Percentiles rank a stretch among this genome's conserved stretches.
Conservation (phyloP, 169 alveolate genomes). For the Miamiensis avidus region DNA sequence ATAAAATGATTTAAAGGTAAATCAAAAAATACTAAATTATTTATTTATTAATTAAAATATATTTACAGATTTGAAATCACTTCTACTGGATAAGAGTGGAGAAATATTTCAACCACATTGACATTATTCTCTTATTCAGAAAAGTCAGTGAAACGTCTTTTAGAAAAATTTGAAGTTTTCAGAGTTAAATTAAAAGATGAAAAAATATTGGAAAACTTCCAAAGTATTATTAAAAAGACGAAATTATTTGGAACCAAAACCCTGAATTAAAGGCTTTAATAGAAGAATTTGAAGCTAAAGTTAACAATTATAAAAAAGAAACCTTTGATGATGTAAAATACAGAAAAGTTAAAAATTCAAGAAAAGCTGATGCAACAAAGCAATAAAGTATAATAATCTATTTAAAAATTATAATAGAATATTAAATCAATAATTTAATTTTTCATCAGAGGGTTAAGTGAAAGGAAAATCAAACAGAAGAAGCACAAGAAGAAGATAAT, state of each 20-base stretch:
- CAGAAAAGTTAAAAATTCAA: slow-evolving; percentile 11
- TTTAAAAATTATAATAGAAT: too few species aligned
- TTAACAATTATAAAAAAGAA: slow-evolving; percentile 12
- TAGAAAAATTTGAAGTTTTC: slow-evolving; percentile 14
- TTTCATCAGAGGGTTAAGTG: too few species aligned
- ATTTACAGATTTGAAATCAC: background rate
- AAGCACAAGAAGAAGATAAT: too few species aligned
- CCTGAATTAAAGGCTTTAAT: slow-evolving; percentile 2
- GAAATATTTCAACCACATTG: slow-evolving; percentile 4
- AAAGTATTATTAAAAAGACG: slow-evolving; percentile 1
- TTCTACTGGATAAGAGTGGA: slow-evolving; percentile 13
- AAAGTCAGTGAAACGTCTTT: background rate
- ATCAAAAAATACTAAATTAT: too few species aligned
- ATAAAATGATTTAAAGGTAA: slow-evolving; percentile 27
- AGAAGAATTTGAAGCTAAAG: slow-evolving; percentile 14
- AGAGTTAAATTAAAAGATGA: slow-evolving; percentile 6
- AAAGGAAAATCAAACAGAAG: too few species aligned
- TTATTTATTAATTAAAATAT: too few species aligned
- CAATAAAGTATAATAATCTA: slow-evolving; percentile 3
- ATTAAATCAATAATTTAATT: too few species aligned
- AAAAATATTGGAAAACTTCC: slow-evolving; percentile 13
- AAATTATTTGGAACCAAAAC: slow-evolving; percentile 10
- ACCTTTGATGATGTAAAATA: slow-evolving; percentile 23
- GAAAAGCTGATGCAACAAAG: background rate
- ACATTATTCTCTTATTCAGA: slow-evolving; percentile 5